Evolutionary conservation across 805 yeast species (phyloP).

Genomic region (Dipodascus geniculatus): DNA sequence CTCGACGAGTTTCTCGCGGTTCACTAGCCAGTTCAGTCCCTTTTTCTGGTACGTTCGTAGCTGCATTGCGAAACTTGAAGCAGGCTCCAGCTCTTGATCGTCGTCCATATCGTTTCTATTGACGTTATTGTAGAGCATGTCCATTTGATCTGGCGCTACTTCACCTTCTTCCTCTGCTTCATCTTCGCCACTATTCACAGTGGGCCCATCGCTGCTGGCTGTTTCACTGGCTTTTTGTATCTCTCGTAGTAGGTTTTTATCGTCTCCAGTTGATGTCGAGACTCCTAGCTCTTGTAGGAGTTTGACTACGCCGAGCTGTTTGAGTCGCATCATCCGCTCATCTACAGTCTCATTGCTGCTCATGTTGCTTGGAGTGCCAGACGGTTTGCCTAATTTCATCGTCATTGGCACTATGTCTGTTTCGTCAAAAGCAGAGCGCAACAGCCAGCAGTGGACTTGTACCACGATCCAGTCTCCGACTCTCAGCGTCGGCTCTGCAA

Average conservation of each 20-base stretch:
- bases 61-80: slow-evolving; percentile 41
- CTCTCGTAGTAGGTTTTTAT: neutral
- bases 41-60: slow-evolving; percentile 73
- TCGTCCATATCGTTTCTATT: slow-evolving; percentile 24
- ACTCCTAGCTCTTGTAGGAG: slow-evolving; percentile 40
- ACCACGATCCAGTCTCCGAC: slow-evolving; percentile 69
- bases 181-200: slow-evolving; percentile 26
- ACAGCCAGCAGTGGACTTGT: slow-evolving; percentile 56
- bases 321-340: slow-evolving; percentile 39
- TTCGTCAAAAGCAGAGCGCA: slow-evolving; percentile 26
- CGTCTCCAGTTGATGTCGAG: slow-evolving; percentile 3
- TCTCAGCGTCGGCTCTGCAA: slow-evolving; percentile 45
- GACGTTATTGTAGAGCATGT: slow-evolving; percentile 61
- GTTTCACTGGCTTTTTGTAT: neutral
- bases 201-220: slow-evolving; percentile 10
- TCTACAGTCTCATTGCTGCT: slow-evolving; percentile 37
- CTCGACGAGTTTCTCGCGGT: slow-evolving; percentile 48
- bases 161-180: slow-evolving; percentile 21
- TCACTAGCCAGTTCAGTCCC: slow-evolving; percentile 84
- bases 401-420: slow-evolving; percentile 16
- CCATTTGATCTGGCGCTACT: slow-evolving; percentile 59
- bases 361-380: slow-evolving; percentile 18
- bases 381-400: slow-evolving; percentile 11
- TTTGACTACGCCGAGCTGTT: slow-evolving; percentile 43
- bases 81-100: slow-evolving; percentile 48